Evolutionary conservation across 345 rosid species (phyloP).

Genomic region (Lumnitzera littorea): DNA sequence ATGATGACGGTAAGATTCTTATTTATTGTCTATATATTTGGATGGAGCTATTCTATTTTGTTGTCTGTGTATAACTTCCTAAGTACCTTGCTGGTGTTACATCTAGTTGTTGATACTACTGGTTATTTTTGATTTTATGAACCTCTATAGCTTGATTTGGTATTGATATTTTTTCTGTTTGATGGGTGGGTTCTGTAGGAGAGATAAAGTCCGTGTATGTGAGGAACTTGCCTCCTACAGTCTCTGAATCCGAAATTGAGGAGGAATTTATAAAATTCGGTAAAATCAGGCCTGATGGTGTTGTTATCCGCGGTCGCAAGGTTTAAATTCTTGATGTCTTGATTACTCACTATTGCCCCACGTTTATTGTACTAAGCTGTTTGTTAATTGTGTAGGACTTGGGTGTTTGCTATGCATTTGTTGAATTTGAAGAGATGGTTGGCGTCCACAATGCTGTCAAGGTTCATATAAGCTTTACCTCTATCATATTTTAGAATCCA

Average conservation of each 20-base stretch:
- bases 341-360: neutral
- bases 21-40: too few relatives aligned
- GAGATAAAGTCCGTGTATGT: constrained; percentile 66
- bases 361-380: constrained; percentile 6
- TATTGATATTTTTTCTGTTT: constrained; percentile 7
- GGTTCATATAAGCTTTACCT: constrained; percentile 20
- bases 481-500: too few relatives aligned
- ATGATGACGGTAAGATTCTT: constrained; percentile 42
- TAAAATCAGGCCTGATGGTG: constrained; percentile 48
- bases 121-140: neutral
- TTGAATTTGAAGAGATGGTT: constrained; percentile 60
- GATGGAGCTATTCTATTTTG: too few relatives aligned
- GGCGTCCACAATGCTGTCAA: constrained; percentile 48
- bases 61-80: too few relatives aligned
- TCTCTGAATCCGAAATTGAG: constrained; percentile 55
- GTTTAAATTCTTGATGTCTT: constrained; percentile 16
- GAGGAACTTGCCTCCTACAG: constrained; percentile 43
- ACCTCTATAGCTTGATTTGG: neutral
- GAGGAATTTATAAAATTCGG: constrained; percentile 68
- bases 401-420: constrained; percentile 72
- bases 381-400: constrained; percentile 38
- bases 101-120: neutral
- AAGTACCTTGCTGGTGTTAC: too few relatives aligned
- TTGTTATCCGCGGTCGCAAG: constrained; percentile 63
- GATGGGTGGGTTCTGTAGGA: constrained; percentile 23